These are phyloP conservation scores for Trichoderma sp. DNA, from an alignment of 2,329 filamentous ascomycete genomes.

Conservation along the genomic window DNA sequence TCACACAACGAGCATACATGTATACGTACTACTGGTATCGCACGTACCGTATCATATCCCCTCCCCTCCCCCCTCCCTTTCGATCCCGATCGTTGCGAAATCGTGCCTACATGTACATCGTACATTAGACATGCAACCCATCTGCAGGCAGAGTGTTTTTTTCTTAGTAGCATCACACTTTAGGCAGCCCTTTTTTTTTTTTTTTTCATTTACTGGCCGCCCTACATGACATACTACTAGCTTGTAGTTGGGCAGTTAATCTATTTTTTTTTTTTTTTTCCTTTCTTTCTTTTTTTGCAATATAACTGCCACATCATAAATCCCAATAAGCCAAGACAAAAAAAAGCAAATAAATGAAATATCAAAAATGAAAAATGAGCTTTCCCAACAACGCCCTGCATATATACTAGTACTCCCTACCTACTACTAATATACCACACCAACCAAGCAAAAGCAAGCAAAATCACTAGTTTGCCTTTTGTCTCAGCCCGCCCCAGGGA, in stretches of 20 bases:
- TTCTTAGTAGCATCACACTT: conserved; percentile 1
- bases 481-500: not conserved
- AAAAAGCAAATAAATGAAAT: not conserved
- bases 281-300: no score
- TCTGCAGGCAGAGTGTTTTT: not conserved
- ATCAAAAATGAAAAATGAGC: not conserved
- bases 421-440: no score
- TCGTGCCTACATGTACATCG: not conserved
- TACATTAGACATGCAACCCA: not conserved
- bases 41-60: no score
- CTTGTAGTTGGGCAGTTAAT: not conserved
- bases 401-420: no score
- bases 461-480: not conserved
- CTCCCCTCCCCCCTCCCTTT: not conserved
- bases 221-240: not conserved
- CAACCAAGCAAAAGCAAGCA: not conserved
- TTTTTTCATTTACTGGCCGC: not conserved
- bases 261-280: not conserved
- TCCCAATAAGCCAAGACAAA: not conserved
- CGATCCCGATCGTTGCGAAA: conserved; percentile 6
- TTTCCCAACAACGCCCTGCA: not conserved
- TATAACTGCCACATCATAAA: not conserved
- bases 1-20: not conserved
- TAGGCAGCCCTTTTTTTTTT: not conserved
- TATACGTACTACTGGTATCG: no score